These are phyloP conservation scores for Salix viminalis DNA, from an alignment of 345 rosid genomes.

Conservation along the genomic window DNA sequence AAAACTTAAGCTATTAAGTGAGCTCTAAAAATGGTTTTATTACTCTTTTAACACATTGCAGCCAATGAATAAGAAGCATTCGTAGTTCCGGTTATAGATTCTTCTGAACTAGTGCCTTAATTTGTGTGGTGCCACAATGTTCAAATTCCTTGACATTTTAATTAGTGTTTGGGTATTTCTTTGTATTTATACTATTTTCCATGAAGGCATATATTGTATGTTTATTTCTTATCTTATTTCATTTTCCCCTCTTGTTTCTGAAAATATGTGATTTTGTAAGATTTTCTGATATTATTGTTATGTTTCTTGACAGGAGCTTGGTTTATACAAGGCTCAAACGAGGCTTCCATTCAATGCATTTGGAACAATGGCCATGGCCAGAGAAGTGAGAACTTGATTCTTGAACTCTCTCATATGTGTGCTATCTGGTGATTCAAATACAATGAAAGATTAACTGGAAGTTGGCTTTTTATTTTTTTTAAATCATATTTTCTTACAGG, in stretches of 20 bases:
- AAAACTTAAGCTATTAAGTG: no score
- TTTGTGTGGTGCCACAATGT: neutral
- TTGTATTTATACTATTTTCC: neutral
- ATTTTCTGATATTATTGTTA: neutral
- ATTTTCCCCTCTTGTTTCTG: neutral
- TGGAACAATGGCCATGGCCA: slow-evolving; percentile 99
- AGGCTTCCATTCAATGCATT: slow-evolving; percentile 96
- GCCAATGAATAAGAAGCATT: neutral
- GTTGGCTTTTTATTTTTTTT: neutral
- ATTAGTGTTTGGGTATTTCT: neutral
- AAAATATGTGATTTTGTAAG: neutral
- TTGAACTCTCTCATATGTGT: neutral
- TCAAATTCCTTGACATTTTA: neutral
- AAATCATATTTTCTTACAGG: slow-evolving; percentile 39
- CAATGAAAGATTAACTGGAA: neutral
- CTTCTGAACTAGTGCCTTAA: neutral
- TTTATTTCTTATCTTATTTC: neutral
- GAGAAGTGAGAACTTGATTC: slow-evolving; percentile 61
- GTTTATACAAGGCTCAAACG: slow-evolving; percentile 96
- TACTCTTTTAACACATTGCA: no score
- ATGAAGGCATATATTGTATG: neutral
- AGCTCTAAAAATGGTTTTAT: no score
- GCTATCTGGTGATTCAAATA: neutral
- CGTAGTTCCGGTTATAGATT: neutral
- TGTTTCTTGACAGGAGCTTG: slow-evolving; percentile 61